Conservation (phyloP, 805 yeast species). For the Starmera caribaea region DNA sequence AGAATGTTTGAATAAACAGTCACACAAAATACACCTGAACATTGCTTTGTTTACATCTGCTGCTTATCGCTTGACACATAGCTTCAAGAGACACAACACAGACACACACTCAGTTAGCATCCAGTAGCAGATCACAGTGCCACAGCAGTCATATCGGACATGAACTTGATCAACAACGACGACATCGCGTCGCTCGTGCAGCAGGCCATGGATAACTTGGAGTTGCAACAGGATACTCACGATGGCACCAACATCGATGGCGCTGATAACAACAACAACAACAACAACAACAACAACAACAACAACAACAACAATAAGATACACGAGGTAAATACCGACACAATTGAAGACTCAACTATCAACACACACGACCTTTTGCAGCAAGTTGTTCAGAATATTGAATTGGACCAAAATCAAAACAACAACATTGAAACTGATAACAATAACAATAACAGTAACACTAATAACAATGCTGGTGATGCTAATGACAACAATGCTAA, state of each 20-base stretch:
- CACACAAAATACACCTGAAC: too few relatives aligned
- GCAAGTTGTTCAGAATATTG: too few relatives aligned
- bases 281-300: neutral
- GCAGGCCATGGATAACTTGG: constrained; percentile 19
- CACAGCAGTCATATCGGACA: too few relatives aligned
- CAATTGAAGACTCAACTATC: too few relatives aligned
- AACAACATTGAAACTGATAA: neutral
- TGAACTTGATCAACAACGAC: constrained; percentile 6
- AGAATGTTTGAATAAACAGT: too few relatives aligned
- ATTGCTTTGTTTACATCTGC: too few relatives aligned
- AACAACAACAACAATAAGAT: neutral
- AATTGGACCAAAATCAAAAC: neutral
- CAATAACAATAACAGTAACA: constrained; percentile 1
- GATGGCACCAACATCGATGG: constrained; percentile 1
- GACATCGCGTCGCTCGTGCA: constrained; percentile 30
- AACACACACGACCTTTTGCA: too few relatives aligned
- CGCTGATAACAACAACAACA: neutral
- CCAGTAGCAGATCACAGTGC: too few relatives aligned
- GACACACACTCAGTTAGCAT: too few relatives aligned
- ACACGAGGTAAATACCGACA: neutral
- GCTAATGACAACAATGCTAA: constrained; percentile 1
- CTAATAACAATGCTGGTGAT: constrained; percentile 1
- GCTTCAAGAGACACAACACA: too few relatives aligned
- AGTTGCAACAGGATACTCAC: neutral
- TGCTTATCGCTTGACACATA: too few relatives aligned